Evolutionary conservation across 176 grass and related monocot genomes (phyloP).

Genomic region (Pontederia paniculata): DNA sequence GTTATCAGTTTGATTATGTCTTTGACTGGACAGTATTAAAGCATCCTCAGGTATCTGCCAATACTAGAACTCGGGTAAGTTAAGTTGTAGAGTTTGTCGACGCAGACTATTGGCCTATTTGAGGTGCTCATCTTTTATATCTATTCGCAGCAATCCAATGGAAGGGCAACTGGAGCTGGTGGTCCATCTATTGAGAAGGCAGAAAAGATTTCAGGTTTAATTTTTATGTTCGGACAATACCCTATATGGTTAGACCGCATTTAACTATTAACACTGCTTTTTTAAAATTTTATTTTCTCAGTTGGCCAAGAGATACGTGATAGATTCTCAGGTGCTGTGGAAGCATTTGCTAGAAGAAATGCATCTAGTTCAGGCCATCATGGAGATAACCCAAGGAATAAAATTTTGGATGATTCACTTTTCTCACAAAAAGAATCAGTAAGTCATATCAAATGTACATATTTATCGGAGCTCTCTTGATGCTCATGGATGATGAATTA

Average conservation of each 20-base stretch:
- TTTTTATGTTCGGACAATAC: background rate
- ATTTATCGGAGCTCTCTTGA: background rate
- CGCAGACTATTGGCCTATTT: background rate
- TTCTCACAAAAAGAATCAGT: conserved; percentile 50
- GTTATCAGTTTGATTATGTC: conserved; percentile 87
- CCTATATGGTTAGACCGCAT: too few species aligned
- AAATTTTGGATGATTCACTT: conserved; percentile 55
- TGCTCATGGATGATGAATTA: background rate
- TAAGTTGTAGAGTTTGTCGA: background rate
- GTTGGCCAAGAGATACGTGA: conserved; percentile 87
- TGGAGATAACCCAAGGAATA: conserved; percentile 47
- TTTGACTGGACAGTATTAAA: conserved; percentile 88
- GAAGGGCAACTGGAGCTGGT: conserved; percentile 38
- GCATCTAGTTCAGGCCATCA: conserved; percentile 35
- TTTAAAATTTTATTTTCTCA: conserved; percentile 18
- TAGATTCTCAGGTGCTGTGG: conserved; percentile 83
- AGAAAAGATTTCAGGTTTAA: conserved; percentile 51
- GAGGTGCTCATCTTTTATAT: conserved; percentile 5
- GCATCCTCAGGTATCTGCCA: conserved; percentile 51
- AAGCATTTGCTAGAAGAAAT: conserved; percentile 84
- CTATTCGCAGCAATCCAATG: conserved; percentile 36
- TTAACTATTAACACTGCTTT: background rate
- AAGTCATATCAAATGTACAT: conserved; percentile 5
- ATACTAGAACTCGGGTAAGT: conserved; percentile 50
- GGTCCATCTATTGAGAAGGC: conserved; percentile 45